Percentiles rank a stretch among this genome's conserved stretches.
Conservation (phyloP, 208 protist species). For the Wallacemonas sp. region DNA sequence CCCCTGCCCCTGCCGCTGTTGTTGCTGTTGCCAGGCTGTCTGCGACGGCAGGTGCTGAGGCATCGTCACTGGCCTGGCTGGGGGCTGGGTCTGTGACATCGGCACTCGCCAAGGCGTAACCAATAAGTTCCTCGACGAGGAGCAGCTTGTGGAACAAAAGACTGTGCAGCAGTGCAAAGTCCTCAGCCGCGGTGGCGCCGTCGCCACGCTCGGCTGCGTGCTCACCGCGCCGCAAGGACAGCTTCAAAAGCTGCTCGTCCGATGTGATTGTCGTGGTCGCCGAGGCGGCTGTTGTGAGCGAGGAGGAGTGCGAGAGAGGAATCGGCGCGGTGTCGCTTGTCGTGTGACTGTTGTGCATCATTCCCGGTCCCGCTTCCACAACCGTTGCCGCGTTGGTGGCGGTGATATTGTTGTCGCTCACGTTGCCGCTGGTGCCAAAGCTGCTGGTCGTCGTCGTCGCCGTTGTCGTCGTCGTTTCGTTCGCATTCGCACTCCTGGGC, state of each 20-base stretch:
- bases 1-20: not conserved
- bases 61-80: not conserved
- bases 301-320: not conserved
- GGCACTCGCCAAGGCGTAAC: constrained; percentile 31
- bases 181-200: constrained; percentile 36
- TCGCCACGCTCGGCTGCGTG: constrained; percentile 31
- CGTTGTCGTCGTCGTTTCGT: not conserved
- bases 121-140: constrained; percentile 53
- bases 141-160: constrained; percentile 58
- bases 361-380: no score
- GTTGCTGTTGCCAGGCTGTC: no score
- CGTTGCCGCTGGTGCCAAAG: no score
- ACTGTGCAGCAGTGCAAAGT: constrained; percentile 60
- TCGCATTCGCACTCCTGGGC: no score
- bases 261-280: constrained; percentile 19
- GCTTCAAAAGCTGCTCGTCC: constrained; percentile 44
- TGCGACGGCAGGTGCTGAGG: not conserved
- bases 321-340: no score
- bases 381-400: no score
- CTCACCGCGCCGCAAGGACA: constrained; percentile 33
- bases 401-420: no score
- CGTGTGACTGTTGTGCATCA: no score
- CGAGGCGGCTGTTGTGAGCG: not conserved
- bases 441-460: no score
- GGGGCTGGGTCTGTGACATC: constrained; percentile 9